Percentiles rank a stretch among this genome's conserved stretches.
Conservation (phyloP, 257 asterid genomes). For the Paraleonurus japonicus region DNA sequence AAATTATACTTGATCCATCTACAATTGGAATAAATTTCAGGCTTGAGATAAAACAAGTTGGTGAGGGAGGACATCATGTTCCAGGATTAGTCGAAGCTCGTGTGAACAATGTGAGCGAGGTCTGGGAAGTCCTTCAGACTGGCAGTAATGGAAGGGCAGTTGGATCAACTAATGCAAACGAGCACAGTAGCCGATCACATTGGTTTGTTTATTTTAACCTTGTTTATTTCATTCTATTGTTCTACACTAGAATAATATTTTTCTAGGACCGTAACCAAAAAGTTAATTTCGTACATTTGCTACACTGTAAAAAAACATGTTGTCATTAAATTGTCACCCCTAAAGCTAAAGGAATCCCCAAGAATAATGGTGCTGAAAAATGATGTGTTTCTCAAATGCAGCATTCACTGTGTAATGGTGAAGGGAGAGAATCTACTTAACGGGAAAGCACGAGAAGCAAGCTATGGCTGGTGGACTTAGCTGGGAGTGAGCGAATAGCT, state of each 20-base stretch:
- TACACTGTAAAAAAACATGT: too few relatives aligned
- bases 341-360: too few relatives aligned
- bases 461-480: constrained; percentile 90
- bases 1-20: constrained; percentile 5
- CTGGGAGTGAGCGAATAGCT: constrained; percentile 96
- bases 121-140: constrained; percentile 82
- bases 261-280: too few relatives aligned
- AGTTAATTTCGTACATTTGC: too few relatives aligned
- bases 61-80: constrained; percentile 89
- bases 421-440: constrained; percentile 79
- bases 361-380: constrained; percentile 20
- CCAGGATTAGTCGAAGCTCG: constrained; percentile 89
- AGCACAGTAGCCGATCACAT: constrained; percentile 97
- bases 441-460: constrained; percentile 90
- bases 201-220: constrained; percentile 45
- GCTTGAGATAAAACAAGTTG: constrained; percentile 91
- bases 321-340: too few relatives aligned
- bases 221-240: neutral
- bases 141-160: constrained; percentile 90
- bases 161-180: constrained; percentile 87
- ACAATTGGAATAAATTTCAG: constrained; percentile 35
- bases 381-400: constrained; percentile 28
- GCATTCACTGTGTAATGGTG: constrained; percentile 96
- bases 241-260: neutral
- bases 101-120: constrained; percentile 72